phyloP scores from a whole-genome alignment of 352 stramenopile species.

The Pythium diclinum region DNA sequence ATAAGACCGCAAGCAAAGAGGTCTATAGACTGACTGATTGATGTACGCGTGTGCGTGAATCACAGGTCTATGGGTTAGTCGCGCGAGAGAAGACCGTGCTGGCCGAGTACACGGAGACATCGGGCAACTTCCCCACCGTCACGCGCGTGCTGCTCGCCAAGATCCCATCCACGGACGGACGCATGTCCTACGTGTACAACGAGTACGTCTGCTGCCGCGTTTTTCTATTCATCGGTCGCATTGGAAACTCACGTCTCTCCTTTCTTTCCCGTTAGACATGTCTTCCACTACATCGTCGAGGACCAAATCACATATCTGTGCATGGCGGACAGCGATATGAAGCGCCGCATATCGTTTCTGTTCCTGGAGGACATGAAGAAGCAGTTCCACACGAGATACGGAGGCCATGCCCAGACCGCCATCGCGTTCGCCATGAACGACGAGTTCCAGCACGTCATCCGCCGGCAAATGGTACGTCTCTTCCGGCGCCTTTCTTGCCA shows the following conservation, averaged over 20 bases:
- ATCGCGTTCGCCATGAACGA: slow-evolving; percentile 99
- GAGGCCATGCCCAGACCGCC: slow-evolving; percentile 75
- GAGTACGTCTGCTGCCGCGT: slow-evolving; percentile 51
- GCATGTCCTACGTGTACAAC: slow-evolving; percentile 99
- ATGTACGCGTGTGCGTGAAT: no score
- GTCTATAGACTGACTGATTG: background rate
- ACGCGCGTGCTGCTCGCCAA: slow-evolving; percentile 96
- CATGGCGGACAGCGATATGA: slow-evolving; percentile 95
- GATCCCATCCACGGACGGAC: slow-evolving; percentile 91
- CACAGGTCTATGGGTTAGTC: slow-evolving; percentile 94
- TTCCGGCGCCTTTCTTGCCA: background rate
- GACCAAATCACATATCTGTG: slow-evolving; percentile 96
- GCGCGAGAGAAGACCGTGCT: slow-evolving; percentile 97
- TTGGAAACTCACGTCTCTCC: background rate
- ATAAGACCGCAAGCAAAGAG: background rate
- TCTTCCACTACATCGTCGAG: slow-evolving; percentile 97
- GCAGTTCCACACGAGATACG: slow-evolving; percentile 85
- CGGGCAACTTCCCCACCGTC: slow-evolving; percentile 97
- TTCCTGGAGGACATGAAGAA: slow-evolving; percentile 98
- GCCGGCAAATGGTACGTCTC: slow-evolving; percentile 85
- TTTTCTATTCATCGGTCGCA: background rate
- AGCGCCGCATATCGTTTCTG: slow-evolving; percentile 95
- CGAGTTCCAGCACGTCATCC: slow-evolving; percentile 94
- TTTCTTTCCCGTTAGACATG: slow-evolving; percentile 38
- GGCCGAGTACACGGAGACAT: slow-evolving; percentile 95